These are phyloP conservation scores for Neurospora cerealis DNA, from an alignment of 495 filamentous ascomycete genomes.

Conservation along the genomic window DNA sequence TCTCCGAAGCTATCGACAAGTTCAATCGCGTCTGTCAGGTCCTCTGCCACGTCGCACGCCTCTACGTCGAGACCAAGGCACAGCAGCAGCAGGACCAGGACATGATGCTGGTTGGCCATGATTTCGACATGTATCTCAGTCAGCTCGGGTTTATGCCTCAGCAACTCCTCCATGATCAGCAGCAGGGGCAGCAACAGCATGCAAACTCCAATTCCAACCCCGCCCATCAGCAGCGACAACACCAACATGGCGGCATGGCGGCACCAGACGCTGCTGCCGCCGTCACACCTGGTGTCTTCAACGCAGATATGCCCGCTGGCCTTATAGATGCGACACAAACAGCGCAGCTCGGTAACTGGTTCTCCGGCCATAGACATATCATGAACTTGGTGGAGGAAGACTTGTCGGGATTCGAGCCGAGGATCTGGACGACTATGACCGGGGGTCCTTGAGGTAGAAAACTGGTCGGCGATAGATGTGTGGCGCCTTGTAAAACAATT, in stretches of 20 bases:
- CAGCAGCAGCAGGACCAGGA: conserved; percentile 36
- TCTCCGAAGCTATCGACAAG: conserved; percentile 48
- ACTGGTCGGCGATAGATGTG: background rate
- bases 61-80: conserved; percentile 52
- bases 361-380: conserved; percentile 56
- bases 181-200: background rate
- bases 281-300: background rate
- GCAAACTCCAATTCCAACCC: background rate
- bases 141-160: conserved; percentile 52
- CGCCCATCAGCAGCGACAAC: background rate
- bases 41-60: conserved; percentile 48
- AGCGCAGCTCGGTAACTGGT: conserved; percentile 54
- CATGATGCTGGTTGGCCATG: conserved; percentile 42
- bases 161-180: background rate
- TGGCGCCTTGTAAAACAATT: background rate
- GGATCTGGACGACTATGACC: conserved; percentile 15
- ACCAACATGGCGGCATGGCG: background rate
- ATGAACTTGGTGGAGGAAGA: conserved; percentile 54
- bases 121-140: conserved; percentile 56
- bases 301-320: background rate
- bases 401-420: conserved; percentile 36
- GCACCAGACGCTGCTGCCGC: background rate
- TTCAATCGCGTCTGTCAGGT: conserved; percentile 52
- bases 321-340: conserved; percentile 22
- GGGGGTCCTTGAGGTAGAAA: background rate